Base-by-base conservation (phyloP, 2,329 filamentous ascomycete genomes). In the Colletotrichum sp. region DNA sequence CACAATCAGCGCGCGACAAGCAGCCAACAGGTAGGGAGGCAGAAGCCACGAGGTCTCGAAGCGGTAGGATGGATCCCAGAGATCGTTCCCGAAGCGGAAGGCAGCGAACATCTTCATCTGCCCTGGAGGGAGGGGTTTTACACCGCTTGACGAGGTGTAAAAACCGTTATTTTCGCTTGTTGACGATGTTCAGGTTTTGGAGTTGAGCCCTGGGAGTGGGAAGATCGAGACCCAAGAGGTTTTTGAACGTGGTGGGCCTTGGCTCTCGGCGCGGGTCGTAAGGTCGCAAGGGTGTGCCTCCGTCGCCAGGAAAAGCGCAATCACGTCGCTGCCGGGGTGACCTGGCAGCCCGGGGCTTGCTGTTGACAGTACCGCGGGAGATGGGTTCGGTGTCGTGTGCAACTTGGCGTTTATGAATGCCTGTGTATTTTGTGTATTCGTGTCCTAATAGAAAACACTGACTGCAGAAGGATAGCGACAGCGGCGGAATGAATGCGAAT, bases 11-110 rank as follows among this genome's bases (percentile, higher is more conserved):
- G 90, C 89, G 77, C 93, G 92, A 67, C 90, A 82, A 69, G 83
- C 85, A 79, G 92, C 92, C 64, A 96, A 88, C 2, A 89, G 80
- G 80, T 89, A 89, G 0, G 95, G 94, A 28, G 92, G 85, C n/a
- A 98, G 84, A 10, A 96, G 84, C 95, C 95, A 98, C 16, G 95
- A 98, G 18, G 95, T 97, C 83, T 92, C 91, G 85, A 94, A 96
- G 74, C 93, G 91, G 84, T 94, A 89, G 57, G 90, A 87, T 8
- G 89, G 89, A 81, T 92, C 90, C 86, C 87, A 91, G 36, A 83
- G 81, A 77, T 84, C 85, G 34, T 78, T 82, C 65, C 85, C 85
- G 66, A 89, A 86, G 70, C 81, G 80, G 79, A 89, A 87, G 57
- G 80, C 80, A 66, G 78, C 69, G 36, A 70, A 72, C 64, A 80